phyloP scores from a whole-genome alignment of 371 early-diverging fungal species.

The Rozella allomycis region DNA sequence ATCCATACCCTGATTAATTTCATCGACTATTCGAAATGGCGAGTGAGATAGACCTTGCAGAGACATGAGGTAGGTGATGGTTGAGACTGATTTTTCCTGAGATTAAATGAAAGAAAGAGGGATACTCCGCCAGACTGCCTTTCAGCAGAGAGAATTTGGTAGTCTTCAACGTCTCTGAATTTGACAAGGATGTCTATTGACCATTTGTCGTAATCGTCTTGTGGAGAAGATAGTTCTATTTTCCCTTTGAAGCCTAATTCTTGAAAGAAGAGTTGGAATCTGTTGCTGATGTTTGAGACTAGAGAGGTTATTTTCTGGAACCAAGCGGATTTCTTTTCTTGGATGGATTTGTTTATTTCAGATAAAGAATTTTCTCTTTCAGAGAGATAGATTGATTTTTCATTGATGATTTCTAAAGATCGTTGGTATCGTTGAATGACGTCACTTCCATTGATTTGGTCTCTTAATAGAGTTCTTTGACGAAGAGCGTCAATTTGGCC shows the following conservation, averaged over 20 bases:
- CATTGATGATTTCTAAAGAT: not conserved
- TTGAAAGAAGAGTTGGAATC: constrained; percentile 6
- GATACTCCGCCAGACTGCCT: constrained; percentile 91
- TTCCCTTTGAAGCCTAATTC: constrained; percentile 6
- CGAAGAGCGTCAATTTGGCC: too few relatives aligned
- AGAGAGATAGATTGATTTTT: not conserved
- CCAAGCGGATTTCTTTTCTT: too few relatives aligned
- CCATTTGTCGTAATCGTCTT: constrained; percentile 79
- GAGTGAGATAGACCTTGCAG: constrained; percentile 65
- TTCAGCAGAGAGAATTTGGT: constrained; percentile 66
- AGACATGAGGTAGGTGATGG: constrained; percentile 89
- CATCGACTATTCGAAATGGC: constrained; percentile 98
- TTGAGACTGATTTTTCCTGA: constrained; percentile 27
- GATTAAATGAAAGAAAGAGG: not conserved
- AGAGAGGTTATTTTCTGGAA: not conserved
- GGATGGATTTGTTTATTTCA: not conserved
- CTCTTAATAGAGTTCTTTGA: too few relatives aligned
- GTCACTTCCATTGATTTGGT: too few relatives aligned
- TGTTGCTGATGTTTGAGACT: constrained; percentile 1
- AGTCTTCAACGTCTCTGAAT: constrained; percentile 50
- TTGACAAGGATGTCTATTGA: constrained; percentile 76
- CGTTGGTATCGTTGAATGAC: too few relatives aligned
- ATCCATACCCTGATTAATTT: constrained; percentile 99
- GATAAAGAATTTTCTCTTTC: not conserved
- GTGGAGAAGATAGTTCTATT: constrained; percentile 10